A percentile compares a stretch with the other conserved stretches of the same genome.
Evolutionary conservation across 73 alveolate genomes (phyloP).

Genomic region (Effrenium voratum): DNA sequence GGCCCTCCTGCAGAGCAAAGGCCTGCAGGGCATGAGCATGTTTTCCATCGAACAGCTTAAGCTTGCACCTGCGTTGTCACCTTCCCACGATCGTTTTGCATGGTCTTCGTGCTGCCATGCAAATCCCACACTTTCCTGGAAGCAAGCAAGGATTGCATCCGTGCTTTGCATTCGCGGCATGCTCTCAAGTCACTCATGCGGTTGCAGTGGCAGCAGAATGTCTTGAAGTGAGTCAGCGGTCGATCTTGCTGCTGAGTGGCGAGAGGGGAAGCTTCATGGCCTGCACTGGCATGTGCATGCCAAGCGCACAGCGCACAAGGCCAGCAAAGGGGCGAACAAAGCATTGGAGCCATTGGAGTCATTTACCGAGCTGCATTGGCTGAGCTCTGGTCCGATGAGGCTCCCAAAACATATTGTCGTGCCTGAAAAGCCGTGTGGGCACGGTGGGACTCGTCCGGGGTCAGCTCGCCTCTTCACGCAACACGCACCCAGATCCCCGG

Average conservation of each 20-base stretch:
- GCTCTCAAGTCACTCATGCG: not conserved
- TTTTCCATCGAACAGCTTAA: not conserved
- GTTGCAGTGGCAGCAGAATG: not conserved
- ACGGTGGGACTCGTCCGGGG: constrained; percentile 67
- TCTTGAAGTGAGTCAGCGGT: not conserved
- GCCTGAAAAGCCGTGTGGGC: constrained; percentile 49
- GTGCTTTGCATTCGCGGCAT: not conserved
- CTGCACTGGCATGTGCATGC: not conserved
- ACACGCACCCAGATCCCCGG: not conserved
- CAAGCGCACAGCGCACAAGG: not conserved
- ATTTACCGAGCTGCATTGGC: not conserved
- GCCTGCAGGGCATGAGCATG: not conserved
- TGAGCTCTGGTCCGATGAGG: too few species aligned
- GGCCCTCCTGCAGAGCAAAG: constrained; percentile 75
- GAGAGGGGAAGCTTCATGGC: constrained; percentile 79
- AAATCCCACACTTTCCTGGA: constrained; percentile 66
- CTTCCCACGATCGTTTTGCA: constrained; percentile 20
- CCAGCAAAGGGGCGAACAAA: not conserved
- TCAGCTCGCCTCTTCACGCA: constrained; percentile 27
- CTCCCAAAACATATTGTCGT: not conserved
- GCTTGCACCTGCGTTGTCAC: constrained; percentile 43
- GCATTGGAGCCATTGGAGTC: not conserved
- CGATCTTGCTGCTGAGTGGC: not conserved
- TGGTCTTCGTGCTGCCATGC: constrained; percentile 65
- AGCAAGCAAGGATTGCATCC: not conserved